Percentiles rank a stretch among this genome's conserved stretches.
Conservation (phyloP, 192 early-diverging fungal species). For the Neocallimastix lanati region DNA sequence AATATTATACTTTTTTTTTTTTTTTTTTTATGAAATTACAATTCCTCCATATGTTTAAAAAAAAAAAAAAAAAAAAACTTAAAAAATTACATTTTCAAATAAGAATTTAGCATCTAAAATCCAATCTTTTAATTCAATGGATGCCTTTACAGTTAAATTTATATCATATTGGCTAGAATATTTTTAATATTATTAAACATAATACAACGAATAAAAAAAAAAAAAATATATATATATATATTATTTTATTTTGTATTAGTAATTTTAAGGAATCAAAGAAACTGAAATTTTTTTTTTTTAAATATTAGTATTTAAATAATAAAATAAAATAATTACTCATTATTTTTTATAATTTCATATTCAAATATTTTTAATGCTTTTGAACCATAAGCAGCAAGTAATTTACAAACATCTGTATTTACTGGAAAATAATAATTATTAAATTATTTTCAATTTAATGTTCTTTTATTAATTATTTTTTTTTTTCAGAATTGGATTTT, state of each 20-base stretch:
- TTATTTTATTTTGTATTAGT: too few relatives aligned
- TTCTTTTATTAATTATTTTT: too few relatives aligned
- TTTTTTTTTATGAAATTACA: too few relatives aligned
- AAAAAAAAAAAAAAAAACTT: conserved; percentile 1
- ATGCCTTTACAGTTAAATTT: conserved; percentile 1
- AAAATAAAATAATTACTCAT: neutral
- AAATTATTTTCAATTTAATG: too few relatives aligned
- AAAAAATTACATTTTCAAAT: conserved; percentile 10
- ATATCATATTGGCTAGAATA: neutral
- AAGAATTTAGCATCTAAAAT: conserved; percentile 61
- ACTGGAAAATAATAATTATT: too few relatives aligned
- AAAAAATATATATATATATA: neutral
- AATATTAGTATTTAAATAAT: too few relatives aligned
- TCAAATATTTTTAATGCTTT: conserved; percentile 19
- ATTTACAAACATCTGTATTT: neutral
- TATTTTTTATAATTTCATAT: neutral
- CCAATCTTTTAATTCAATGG: conserved; percentile 46
- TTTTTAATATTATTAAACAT: neutral
- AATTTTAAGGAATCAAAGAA: too few relatives aligned
- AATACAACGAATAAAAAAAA: conserved; percentile 3
- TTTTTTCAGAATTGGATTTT: too few relatives aligned
- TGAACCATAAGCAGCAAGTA: conserved; percentile 21
- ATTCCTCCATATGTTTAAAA: neutral
- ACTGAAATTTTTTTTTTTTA: too few relatives aligned
- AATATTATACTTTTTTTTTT: too few relatives aligned